Conservation (phyloP, 495 filamentous ascomycete species). For the Daldinia caldariorum region DNA sequence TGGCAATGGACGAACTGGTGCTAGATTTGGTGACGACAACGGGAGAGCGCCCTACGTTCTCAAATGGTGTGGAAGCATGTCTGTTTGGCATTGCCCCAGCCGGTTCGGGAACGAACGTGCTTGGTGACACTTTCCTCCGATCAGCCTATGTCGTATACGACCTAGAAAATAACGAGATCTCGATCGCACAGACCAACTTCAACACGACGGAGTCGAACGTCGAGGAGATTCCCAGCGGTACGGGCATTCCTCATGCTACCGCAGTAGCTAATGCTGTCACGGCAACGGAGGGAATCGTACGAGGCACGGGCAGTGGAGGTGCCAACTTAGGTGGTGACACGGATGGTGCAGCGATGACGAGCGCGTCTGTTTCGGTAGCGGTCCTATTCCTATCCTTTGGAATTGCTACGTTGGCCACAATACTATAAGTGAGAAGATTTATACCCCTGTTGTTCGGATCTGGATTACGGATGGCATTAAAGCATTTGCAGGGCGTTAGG, state of each 20-base stretch:
- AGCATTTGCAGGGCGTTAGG: slow-evolving; percentile 41
- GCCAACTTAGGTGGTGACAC: slow-evolving; percentile 20
- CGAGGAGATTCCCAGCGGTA: slow-evolving; percentile 75
- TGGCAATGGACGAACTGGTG: slow-evolving; percentile 81
- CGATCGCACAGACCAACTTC: slow-evolving; percentile 85
- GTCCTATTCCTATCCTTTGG: slow-evolving; percentile 28
- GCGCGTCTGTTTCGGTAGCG: slow-evolving; percentile 19
- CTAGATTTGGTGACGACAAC: slow-evolving; percentile 65
- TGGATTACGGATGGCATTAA: slow-evolving; percentile 17
- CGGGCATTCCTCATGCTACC: slow-evolving; percentile 75
- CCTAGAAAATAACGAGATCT: slow-evolving; percentile 86
- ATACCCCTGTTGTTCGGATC: slow-evolving; percentile 12
- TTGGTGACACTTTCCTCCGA: slow-evolving; percentile 94
- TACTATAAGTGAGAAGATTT: slow-evolving; percentile 17
- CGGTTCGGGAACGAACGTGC: slow-evolving; percentile 69
- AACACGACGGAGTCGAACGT: slow-evolving; percentile 73
- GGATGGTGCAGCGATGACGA: slow-evolving; percentile 7
- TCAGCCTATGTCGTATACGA: slow-evolving; percentile 95
- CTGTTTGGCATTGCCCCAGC: slow-evolving; percentile 82
- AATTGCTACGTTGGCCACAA: slow-evolving; percentile 16
- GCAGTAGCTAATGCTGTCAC: slow-evolving; percentile 71
- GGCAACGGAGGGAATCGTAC: slow-evolving; percentile 54
- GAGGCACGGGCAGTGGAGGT: slow-evolving; percentile 35
- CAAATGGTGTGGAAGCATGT: slow-evolving; percentile 70
- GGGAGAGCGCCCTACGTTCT: slow-evolving; percentile 63